Evolutionary conservation across 2,329 filamentous ascomycete genomes (phyloP), one percentile per base, ranked within the genome.

Genomic region (Cladosporium halotolerans): DNA sequence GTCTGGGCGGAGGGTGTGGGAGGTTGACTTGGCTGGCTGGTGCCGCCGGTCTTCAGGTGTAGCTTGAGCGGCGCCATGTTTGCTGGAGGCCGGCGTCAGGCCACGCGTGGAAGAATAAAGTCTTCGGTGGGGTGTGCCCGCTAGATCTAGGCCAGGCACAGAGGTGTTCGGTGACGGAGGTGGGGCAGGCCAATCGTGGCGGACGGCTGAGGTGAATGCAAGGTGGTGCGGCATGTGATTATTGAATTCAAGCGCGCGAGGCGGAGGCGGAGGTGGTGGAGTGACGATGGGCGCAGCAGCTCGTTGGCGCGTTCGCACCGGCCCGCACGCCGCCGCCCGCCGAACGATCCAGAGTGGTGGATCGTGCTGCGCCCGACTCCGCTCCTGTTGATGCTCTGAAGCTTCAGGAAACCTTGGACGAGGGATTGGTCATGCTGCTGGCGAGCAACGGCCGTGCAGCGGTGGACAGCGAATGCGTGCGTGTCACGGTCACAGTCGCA

Each of bases 1-100:
- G 59, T 66, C 40, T 61, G 61, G 49, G 67, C 64, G 1, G 61
- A 57, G 11, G 65, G 59, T 55, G 63, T 53, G 23, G 55, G 31
- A 32, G 56, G 53, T 19, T 58, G 54, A 31, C 53, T 49, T 4
- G 47, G 48, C 5, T 53, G 43, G 38, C 36, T 33, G 23, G 23
- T 28, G 23, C 23, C 23, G 43, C 55, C 45, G 16, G 53, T 55
- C 49, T 55, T 59, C 45, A 60, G 51, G 49, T 60, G 61, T 33
- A 62, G 54, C 46, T 60, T 60, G 54, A 61, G 53, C 7, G 40
- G 52, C 18, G 40, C 44, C 13, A 44, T 44, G 42, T 34, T 45
- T 51, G 48, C 40, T 38, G 18, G 23, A 23, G 16, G 19, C 28
- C 40, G 5, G 40, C 39, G 48, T 51, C 39, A 50, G 48, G 48